phyloP scores from a whole-genome alignment of 768 basidiomycete genomes.

The Leccinellum luteum region DNA sequence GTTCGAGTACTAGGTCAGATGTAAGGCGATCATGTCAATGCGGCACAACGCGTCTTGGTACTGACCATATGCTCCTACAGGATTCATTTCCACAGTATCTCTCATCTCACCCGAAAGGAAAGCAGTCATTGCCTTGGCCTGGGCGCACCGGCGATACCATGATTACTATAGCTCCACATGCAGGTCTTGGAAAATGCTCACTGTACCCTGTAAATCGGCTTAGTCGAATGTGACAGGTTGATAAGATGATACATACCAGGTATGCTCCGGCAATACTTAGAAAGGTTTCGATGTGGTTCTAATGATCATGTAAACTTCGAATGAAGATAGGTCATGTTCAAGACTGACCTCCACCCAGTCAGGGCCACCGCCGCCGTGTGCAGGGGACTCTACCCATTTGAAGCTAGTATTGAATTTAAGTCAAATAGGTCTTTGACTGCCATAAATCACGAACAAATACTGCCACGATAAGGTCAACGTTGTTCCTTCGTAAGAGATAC shows the following conservation, averaged over 20 bases:
- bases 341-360: slow-evolving; percentile 82
- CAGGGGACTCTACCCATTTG: slow-evolving; percentile 94
- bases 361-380: slow-evolving; percentile 76
- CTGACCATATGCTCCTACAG: slow-evolving; percentile 73
- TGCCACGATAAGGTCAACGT: slow-evolving; percentile 28
- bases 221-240: background rate
- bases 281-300: slow-evolving; percentile 85
- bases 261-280: slow-evolving; percentile 86
- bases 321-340: background rate
- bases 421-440: background rate
- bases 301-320: slow-evolving; percentile 1
- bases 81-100: slow-evolving; percentile 85
- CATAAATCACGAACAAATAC: slow-evolving; percentile 73
- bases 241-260: slow-evolving; percentile 48
- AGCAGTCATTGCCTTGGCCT: slow-evolving; percentile 94
- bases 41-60: background rate
- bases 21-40: background rate
- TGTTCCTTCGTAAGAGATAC: background rate
- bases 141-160: background rate
- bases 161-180: background rate
- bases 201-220: slow-evolving; percentile 57
- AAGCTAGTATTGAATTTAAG: slow-evolving; percentile 47
- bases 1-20: slow-evolving; percentile 58
- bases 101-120: slow-evolving; percentile 96
- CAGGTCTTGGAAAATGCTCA: slow-evolving; percentile 35